Base-by-base conservation (phyloP, 768 basidiomycete genomes). In the Lactifluus volemus region DNA sequence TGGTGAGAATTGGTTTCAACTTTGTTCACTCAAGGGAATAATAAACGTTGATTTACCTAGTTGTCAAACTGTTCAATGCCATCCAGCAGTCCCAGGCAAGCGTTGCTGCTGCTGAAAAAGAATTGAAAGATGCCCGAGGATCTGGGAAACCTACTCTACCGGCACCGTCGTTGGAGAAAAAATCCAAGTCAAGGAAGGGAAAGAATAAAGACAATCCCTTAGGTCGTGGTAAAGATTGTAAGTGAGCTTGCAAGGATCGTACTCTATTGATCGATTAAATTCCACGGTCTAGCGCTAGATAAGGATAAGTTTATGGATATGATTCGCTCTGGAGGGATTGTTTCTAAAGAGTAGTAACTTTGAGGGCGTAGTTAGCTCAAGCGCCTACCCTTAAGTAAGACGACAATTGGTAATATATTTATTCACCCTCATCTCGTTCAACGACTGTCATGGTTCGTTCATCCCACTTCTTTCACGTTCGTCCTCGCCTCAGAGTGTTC, bases 1-100 rank as follows among this genome's bases (percentile, higher is more conserved):
- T 73, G 89, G 89, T 89, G 70, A 53, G 81, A 67, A 39, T n/a
- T 9, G 21, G 52, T 3, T 52, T 25, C 14, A 11, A 17, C n/a
- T 34, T 50, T 17, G 2, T 49, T 25, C 19, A 49, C 42, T 59
- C 25, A 53, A 29, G 19, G 5, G 48, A 7, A 19, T 2, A n/a
- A 45, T 12, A 25, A 45, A 21, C 32, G 14, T 32, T 39, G 29
- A 32, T 36, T 30, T 5, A 51, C 41, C 4, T 55, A 82, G 91
- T 93, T 49, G 89, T 93, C n/a, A 84, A 88, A 68, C 75, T 93
- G 15, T 93, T 93, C 76, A 93, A 93, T 67, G 84, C 81, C 4
- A 88, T 93, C 52, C 91, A 92, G 63, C 88, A 89, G 64, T 85
- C 89, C 19, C 91, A 93, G 67, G 75, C 78, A 30, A 79, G 78